These are phyloP conservation scores for Phytophthora boehmeriae DNA, from an alignment of 352 stramenopile genomes.

Conservation along the genomic window DNA sequence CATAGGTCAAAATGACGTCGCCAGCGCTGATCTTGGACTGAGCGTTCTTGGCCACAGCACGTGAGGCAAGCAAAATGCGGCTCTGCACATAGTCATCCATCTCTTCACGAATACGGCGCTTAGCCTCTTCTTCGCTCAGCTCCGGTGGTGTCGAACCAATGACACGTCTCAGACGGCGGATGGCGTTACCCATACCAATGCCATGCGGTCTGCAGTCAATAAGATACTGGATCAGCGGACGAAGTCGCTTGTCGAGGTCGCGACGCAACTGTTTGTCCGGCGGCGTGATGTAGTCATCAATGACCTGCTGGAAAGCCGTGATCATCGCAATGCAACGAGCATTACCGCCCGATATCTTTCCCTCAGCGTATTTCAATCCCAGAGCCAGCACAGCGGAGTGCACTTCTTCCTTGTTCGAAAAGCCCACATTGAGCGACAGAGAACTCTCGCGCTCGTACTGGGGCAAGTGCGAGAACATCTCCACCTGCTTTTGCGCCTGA, in stretches of 20 bases:
- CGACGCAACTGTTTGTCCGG: conserved; percentile 79
- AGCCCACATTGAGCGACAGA: conserved; percentile 72
- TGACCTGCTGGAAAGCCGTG: conserved; percentile 89
- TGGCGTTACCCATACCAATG: conserved; percentile 96
- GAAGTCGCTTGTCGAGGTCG: conserved; percentile 90
- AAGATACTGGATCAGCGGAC: conserved; percentile 94
- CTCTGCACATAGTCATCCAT: conserved; percentile 95
- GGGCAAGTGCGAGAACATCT: conserved; percentile 85
- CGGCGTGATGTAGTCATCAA: conserved; percentile 90
- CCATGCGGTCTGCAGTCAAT: conserved; percentile 94
- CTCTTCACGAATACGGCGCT: conserved; percentile 85
- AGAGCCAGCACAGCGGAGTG: conserved; percentile 92
- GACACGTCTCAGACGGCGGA: conserved; percentile 89
- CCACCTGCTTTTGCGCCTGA: conserved; percentile 81
- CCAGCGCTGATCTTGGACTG: conserved; percentile 88
- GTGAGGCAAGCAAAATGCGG: conserved; percentile 92
- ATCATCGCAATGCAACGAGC: conserved; percentile 94
- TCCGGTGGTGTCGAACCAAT: conserved; percentile 90
- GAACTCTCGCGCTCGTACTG: conserved; percentile 86
- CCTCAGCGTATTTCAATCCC: conserved; percentile 92
- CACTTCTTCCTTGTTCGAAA: conserved; percentile 80
- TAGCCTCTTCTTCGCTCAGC: conserved; percentile 85
- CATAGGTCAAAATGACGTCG: conserved; percentile 97
- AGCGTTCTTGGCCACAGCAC: conserved; percentile 89
- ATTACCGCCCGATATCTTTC: conserved; percentile 91